Evolutionary conservation across 1,284 basidiomycete species (phyloP), one percentile per base, ranked within the genome.

Genomic region (Exsudoporus floridanus): DNA sequence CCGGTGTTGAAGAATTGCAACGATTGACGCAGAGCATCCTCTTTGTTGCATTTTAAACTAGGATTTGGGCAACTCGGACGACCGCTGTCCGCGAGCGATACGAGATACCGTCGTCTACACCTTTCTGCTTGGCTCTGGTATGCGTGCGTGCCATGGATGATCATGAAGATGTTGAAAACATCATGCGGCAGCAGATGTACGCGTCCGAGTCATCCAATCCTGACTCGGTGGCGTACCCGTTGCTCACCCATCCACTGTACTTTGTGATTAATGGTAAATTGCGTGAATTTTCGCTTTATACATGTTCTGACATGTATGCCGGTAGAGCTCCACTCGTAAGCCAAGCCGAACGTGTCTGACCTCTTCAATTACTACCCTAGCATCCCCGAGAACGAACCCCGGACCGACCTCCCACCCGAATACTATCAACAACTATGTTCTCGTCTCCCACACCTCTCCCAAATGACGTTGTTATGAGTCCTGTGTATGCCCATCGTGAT

Each of bases 181-280:
- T n/a, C 36, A 4, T 13, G 21, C 35, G 31, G 12, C 57, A n/a
- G n/a, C n/a, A 85, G 83, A 67, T 77, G 34, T 79, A 81, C 54
- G 81, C 79, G 25, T 70, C 77, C 12, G 80, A 80, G 18, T 69
- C 73, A 36, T 70, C 61, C 4, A 51, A 74, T 46, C 67, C 81
- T 4, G 79, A 86, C 60, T 69, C 78, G 0, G 74, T 83, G 40
- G 73, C 80, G 40, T 90, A 84, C 66, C 77, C 83, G 0, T 66
- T 90, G 27, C 70, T 90, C 25, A 70, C 89, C 13, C 88, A 92
- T 70, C 91, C 88, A 2, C 71, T 88, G 0, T 83, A 82, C 61
- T 88, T 84, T 63, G 69, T 88, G 8, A 74, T 87, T 36, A 88
- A 91, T 61, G 90, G 89, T 88, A 61, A 58, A 77, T 60, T 14